Evolutionary conservation across 2,329 filamentous ascomycete genomes (phyloP), one percentile per base, ranked within the genome.

Genomic region (Nectriaceae sp.): DNA sequence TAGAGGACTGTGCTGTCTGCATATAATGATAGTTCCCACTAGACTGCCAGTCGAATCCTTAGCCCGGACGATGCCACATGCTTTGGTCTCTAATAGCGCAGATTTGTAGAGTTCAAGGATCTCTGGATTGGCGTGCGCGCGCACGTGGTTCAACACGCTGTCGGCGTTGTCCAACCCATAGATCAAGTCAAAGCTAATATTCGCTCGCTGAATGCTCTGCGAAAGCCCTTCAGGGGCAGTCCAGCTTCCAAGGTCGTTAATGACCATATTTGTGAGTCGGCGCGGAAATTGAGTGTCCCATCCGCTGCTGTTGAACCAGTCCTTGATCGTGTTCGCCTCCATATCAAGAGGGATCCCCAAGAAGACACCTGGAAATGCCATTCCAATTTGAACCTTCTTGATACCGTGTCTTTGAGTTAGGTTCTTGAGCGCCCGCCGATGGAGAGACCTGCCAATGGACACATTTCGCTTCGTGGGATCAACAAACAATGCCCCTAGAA

Each of bases 281-380:
- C 77, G 74, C 3, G 80, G 78, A 49, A 81, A 82, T 40, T 80
- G 75, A 0, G 76, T 87, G 61, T 95, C 91, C 92, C 92, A 97
- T 13, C 93, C 92, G 40, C 91, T 80, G 55, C 87, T 89, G n/a
- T 86, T 83, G 66, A 97, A 96, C 92, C 92, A 97, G 38, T 89
- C 83, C 55, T 79, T 82, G 33, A 76, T 66, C 16, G 72, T 72
- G 41, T 77, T 67, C 24, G 64, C 60, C 33, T 69, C 66, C 2
- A 79, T 75, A 4, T 79, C 75, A 2, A 77, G 71, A 0, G 92
- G 91, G 10, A 96, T 88, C 0, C 92, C 93, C 0, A 90, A 81
- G 62, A 92, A 97, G 20, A 96, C 83, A n/a, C 86, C 89, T 0
- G 92, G 92, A 26, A 96, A 83, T 2, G 87, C 80, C 35, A 85